Evolutionary conservation across 179 eudicot species (phyloP).

Genomic region (Silene noctiflora): DNA sequence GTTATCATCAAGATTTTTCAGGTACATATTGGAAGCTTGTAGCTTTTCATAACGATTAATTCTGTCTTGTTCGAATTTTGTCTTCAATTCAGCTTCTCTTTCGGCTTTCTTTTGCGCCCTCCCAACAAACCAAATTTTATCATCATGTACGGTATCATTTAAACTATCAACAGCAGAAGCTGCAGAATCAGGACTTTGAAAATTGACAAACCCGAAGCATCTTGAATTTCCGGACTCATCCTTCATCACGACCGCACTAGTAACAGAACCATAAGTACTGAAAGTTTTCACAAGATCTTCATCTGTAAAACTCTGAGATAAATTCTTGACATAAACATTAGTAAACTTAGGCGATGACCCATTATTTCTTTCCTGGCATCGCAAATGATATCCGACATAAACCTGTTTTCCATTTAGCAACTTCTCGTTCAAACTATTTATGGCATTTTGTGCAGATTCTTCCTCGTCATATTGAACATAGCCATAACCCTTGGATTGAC

Average conservation of each 20-base stretch:
- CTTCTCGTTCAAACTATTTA: conserved; percentile 49
- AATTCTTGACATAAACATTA: conserved; percentile 57
- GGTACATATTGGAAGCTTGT: conserved; percentile 53
- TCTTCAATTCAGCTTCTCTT: conserved; percentile 49
- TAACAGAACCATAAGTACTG: conserved; percentile 43
- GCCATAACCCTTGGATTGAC: conserved; percentile 63
- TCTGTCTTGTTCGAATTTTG: conserved; percentile 47
- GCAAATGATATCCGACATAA: conserved; percentile 50
- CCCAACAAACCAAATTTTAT: conserved; percentile 54
- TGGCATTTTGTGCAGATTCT: conserved; percentile 50
- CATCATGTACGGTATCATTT: conserved; percentile 40
- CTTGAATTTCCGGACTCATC: conserved; percentile 49
- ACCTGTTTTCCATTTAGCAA: conserved; percentile 53
- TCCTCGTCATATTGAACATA: conserved; percentile 58
- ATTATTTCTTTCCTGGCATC: conserved; percentile 43
- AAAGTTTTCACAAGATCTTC: conserved; percentile 41
- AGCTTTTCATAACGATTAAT: conserved; percentile 37
- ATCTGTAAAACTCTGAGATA: conserved; percentile 36
- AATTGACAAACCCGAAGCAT: conserved; percentile 64
- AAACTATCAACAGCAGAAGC: conserved; percentile 46
- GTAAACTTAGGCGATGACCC: conserved; percentile 46
- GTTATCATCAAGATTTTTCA: conserved; percentile 58
- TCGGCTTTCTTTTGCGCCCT: conserved; percentile 58
- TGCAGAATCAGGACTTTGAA: conserved; percentile 42
- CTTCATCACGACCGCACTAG: conserved; percentile 57